Conservation (phyloP, 2,329 filamentous ascomycete species). For the Apiospora aurea region DNA sequence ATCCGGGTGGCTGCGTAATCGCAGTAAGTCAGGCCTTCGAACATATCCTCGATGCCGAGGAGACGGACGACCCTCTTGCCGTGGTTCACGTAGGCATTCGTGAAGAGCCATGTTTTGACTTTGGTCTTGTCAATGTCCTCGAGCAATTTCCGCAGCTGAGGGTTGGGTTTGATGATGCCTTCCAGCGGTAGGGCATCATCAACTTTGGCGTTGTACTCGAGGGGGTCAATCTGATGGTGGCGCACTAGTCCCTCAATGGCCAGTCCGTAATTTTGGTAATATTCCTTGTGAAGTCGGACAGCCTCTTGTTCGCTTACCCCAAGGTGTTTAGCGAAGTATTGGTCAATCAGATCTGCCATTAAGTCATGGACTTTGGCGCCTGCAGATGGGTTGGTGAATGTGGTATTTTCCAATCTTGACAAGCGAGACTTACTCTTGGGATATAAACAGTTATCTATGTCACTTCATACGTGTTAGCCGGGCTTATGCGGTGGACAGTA, state of each 20-base stretch:
- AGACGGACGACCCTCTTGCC: conserved; percentile 82
- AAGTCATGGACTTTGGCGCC: conserved; percentile 83
- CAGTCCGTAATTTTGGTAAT: conserved; percentile 96
- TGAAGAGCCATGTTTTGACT: conserved; percentile 91
- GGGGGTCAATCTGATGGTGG: conserved; percentile 92
- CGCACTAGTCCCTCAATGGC: conserved; percentile 94
- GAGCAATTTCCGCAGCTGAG: conserved; percentile 76
- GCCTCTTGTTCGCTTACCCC: conserved; percentile 79
- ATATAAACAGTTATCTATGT: conserved; percentile 98
- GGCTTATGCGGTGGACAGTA: conserved; percentile 33
- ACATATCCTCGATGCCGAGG: conserved; percentile 83
- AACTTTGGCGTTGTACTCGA: conserved; percentile 93
- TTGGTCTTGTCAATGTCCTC: conserved; percentile 83
- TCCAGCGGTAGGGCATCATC: conserved; percentile 94
- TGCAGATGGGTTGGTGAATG: conserved; percentile 41
- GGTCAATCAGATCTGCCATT: conserved; percentile 83
- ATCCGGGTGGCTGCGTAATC: conserved; percentile 80
- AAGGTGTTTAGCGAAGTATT: conserved; percentile 72
- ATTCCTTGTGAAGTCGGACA: conserved; percentile 84
- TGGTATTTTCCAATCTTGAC: conserved; percentile 23
- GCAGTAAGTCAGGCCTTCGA: conserved; percentile 95
- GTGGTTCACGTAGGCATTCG: conserved; percentile 93
- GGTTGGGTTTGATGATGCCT: conserved; percentile 79
- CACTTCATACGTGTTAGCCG: conserved; percentile 61
- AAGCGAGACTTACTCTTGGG: conserved; percentile 70